Conservation (phyloP, 208 protist species). For the Leishmania aethiopica region DNA sequence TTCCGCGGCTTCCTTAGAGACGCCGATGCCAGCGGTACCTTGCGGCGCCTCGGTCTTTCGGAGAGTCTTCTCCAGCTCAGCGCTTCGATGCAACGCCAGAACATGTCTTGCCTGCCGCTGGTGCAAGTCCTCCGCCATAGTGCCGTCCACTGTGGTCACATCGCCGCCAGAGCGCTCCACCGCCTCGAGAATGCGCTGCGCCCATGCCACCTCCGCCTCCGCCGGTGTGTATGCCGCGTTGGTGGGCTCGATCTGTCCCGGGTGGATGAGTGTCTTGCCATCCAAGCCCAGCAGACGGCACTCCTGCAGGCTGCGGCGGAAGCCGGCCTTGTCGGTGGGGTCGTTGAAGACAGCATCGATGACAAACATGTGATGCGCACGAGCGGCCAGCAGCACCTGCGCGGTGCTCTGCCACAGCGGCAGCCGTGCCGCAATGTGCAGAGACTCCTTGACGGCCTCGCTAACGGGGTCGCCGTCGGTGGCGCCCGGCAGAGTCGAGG, state of each 20-base stretch:
- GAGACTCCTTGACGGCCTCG: conserved; percentile 21
- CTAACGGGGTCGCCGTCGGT: background rate
- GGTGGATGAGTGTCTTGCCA: conserved; percentile 79
- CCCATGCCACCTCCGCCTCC: conserved; percentile 68
- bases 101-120: conserved; percentile 50
- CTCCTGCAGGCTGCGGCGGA: conserved; percentile 51
- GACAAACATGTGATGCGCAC: conserved; percentile 69
- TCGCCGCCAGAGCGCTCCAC: conserved; percentile 30
- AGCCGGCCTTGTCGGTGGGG: conserved; percentile 66
- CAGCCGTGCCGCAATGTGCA: conserved; percentile 34
- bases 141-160: conserved; percentile 57
- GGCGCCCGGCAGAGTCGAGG: conserved; percentile 2
- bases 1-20: background rate
- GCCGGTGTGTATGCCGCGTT: conserved; percentile 70
- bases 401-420: conserved; percentile 51
- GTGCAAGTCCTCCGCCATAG: conserved; percentile 74
- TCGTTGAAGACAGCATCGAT: conserved; percentile 83
- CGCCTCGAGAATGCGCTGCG: conserved; percentile 42
- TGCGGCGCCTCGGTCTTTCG: background rate
- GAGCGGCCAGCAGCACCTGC: conserved; percentile 70
- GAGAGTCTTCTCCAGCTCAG: conserved; percentile 19
- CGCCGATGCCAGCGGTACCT: background rate
- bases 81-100: conserved; percentile 40
- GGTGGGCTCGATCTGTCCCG: conserved; percentile 62
- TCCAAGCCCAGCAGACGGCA: conserved; percentile 77